A percentile compares a stretch with the other conserved stretches of the same genome.
phyloP scores from a whole-genome alignment of 2,329 filamentous ascomycete genomes.

The Aspergillus pseudoglaucus region DNA sequence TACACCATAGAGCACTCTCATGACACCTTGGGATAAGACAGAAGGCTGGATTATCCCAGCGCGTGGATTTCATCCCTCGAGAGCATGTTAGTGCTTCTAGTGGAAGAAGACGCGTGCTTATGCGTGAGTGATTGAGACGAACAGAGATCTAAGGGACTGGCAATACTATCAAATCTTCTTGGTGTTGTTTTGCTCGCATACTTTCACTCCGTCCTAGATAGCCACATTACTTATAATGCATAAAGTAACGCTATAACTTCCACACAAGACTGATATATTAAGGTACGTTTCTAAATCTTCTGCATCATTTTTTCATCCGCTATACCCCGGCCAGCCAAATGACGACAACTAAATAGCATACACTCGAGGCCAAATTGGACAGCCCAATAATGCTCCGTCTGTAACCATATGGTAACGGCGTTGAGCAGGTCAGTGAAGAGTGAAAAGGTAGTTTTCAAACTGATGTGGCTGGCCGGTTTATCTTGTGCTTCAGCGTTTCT shows the following conservation, averaged over 20 bases:
- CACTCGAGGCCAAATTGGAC: constrained; percentile 17
- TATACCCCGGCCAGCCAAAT: constrained; percentile 10
- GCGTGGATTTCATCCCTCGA: constrained; percentile 32
- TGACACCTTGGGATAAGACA: constrained; percentile 21
- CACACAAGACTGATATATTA: too few species aligned
- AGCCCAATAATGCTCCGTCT: constrained; percentile 21
- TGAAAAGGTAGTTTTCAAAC: constrained; percentile 41
- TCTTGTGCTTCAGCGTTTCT: background rate
- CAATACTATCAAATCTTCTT: constrained; percentile 2
- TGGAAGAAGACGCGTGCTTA: constrained; percentile 32
- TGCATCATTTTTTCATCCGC: too few species aligned
- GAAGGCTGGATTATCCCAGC: constrained; percentile 7
- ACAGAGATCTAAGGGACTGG: constrained; percentile 44
- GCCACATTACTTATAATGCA: too few species aligned
- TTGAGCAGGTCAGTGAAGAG: constrained; percentile 35
- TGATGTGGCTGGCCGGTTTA: constrained; percentile 17
- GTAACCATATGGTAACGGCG: constrained; percentile 26
- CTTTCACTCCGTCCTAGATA: too few species aligned
- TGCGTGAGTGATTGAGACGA: constrained; percentile 39
- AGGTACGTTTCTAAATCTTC: too few species aligned
- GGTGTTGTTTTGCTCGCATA: background rate
- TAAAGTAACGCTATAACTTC: too few species aligned
- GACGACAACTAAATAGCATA: constrained; percentile 23
- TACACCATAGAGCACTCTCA: constrained; percentile 31
- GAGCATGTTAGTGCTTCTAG: constrained; percentile 12